Percentiles rank a stretch among this genome's conserved stretches.
Evolutionary conservation across 257 asterid species (phyloP).

Genomic region (Solanum infundibuliforme): DNA sequence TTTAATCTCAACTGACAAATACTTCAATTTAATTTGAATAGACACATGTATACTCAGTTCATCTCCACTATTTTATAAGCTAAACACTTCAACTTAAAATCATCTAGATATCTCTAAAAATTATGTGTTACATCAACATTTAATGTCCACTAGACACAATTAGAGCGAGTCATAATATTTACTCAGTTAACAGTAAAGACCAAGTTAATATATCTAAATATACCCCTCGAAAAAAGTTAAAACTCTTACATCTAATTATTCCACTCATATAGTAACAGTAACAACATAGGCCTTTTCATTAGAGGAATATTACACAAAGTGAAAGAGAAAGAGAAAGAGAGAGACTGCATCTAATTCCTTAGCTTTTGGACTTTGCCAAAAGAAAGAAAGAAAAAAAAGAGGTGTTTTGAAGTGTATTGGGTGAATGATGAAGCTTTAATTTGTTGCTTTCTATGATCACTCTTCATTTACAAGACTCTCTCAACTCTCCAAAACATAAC

Average conservation of each 20-base stretch:
- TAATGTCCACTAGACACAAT: background rate
- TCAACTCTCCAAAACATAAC: slow-evolving; percentile 46
- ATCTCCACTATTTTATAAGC: background rate
- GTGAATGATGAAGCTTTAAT: slow-evolving; percentile 44
- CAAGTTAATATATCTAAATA: background rate
- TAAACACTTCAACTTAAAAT: background rate
- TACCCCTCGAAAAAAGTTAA: background rate
- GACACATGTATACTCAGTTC: background rate
- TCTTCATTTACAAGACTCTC: slow-evolving; percentile 70
- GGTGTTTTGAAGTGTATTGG: background rate
- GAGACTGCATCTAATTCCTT: slow-evolving; percentile 49
- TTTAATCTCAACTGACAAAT: too few species aligned
- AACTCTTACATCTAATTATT: background rate
- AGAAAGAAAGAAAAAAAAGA: slow-evolving; percentile 6
- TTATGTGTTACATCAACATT: background rate
- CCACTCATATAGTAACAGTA: background rate
- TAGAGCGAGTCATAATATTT: background rate
- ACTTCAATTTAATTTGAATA: background rate
- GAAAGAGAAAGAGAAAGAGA: slow-evolving; percentile 4
- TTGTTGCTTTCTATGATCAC: slow-evolving; percentile 58
- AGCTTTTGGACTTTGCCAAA: slow-evolving; percentile 1
- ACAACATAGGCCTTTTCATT: background rate
- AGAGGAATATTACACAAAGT: background rate
- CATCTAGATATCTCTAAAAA: background rate
- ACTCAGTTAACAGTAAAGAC: background rate